Evolutionary conservation across 208 protist genomes (phyloP), one percentile per base, ranked within the genome.

Genomic region (Angomonas ambiguus): DNA sequence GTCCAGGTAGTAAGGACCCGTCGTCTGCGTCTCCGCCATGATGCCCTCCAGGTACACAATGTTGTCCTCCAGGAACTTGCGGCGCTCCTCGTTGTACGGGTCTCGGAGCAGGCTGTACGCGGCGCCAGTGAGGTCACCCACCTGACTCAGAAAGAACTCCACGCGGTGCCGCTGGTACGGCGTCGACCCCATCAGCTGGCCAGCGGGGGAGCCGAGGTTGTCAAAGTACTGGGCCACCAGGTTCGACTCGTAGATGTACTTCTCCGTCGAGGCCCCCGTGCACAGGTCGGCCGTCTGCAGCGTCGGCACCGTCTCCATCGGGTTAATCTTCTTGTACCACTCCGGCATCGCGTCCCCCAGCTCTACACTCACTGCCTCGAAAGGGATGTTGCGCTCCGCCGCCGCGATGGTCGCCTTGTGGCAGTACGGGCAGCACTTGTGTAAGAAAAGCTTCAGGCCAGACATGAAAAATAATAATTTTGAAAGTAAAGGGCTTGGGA

Each of bases 321-420:
- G 84, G 76, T 94, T 91, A 31, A 94, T 65, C 63, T 83, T 71
- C 70, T 82, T 82, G 79, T 90, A 94, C 84, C 83, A 94, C 35
- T 79, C 67, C 38, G 87, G 87, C 77, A 88, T 88, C 48, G 74
- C 76, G 30, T 45, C 38, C 11, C 58, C 35, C 30, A 90, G 66
- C 18, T 65, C 70, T 30, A 92, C 60, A 22, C 78, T 51, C 20
- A 89, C 74, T 22, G 65, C 56, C 67, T 93, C 87, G 64, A 77
- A 71, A 27, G 56, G 20, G n/a, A 62, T 27, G 38, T 76, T 24
- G 69, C 84, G 86, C 74, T 90, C 87, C 11, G 58, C 74, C 28
- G 74, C 74, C 2, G 69, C 74, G 31, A 94, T 89, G 73, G 71
- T 65, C 32, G 79, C 84, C 33, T 77, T 79, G 41, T 94, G 80